phyloP scores from a whole-genome alignment of 306 rosid genomes.

The Rosa chinensis region DNA sequence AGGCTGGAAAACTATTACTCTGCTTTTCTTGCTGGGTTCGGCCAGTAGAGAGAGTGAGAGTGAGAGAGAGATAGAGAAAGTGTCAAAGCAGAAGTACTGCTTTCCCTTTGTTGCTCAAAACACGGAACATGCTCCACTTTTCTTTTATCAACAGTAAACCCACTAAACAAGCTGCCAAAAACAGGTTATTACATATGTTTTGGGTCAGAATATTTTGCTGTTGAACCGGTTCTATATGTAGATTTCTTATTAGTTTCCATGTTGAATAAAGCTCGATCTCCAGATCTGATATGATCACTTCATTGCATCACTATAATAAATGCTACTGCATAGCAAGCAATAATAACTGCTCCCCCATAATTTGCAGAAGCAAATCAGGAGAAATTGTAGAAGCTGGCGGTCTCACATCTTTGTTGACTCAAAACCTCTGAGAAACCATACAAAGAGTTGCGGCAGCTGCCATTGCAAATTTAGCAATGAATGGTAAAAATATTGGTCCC shows the following conservation, averaged over 20 bases:
- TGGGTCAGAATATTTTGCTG: constrained; percentile 9
- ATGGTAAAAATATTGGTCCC: constrained; percentile 49
- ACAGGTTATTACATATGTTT: neutral
- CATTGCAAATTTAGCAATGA: constrained; percentile 97
- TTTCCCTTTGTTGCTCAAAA: no score
- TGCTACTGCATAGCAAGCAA: constrained; percentile 11
- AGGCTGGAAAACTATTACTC: no score
- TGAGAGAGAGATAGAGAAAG: no score
- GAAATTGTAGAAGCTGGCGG: constrained; percentile 98
- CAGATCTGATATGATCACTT: neutral
- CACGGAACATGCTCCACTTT: no score
- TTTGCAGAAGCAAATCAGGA: constrained; percentile 86
- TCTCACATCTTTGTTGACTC: constrained; percentile 88
- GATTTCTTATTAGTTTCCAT: neutral
- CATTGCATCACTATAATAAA: constrained; percentile 5
- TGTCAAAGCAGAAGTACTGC: no score
- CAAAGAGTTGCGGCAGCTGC: constrained; percentile 99
- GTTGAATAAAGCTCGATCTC: neutral
- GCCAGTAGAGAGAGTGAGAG: no score
- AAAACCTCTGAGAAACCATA: constrained; percentile 77
- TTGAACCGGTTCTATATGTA: constrained; percentile 18
- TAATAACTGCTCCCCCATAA: constrained; percentile 28
- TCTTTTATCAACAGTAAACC: no score
- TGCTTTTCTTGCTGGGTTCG: no score
- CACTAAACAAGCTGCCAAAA: no score